Percentiles rank a stretch among this genome's conserved stretches.
Evolutionary conservation across 2,329 filamentous ascomycete species (phyloP).

Genomic region (Aspergillus intermedius): DNA sequence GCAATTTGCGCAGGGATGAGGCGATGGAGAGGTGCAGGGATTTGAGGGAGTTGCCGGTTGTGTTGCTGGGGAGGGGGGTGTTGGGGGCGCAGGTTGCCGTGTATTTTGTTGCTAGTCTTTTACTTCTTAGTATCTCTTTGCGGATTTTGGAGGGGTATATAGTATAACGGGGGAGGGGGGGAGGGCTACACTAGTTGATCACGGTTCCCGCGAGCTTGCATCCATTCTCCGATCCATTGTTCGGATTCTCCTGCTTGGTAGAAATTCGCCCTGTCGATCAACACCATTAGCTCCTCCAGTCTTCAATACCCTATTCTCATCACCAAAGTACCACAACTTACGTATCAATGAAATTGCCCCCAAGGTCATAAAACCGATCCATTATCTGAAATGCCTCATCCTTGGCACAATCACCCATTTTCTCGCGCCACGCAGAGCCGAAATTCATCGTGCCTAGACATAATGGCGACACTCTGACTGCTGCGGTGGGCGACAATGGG

Average conservation of each 20-base stretch:
- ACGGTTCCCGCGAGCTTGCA: constrained; percentile 39
- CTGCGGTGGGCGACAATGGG: constrained; percentile 22
- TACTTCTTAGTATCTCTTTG: too few species aligned
- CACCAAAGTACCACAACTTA: neutral
- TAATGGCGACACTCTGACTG: constrained; percentile 23
- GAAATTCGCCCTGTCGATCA: constrained; percentile 33
- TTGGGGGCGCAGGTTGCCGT: constrained; percentile 30
- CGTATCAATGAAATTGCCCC: constrained; percentile 50
- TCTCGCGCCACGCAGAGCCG: constrained; percentile 7
- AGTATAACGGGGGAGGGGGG: too few species aligned
- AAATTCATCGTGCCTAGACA: constrained; percentile 32
- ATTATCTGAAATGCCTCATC: constrained; percentile 42
- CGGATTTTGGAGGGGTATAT: too few species aligned
- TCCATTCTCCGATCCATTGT: constrained; percentile 49
- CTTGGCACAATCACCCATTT: constrained; percentile 35
- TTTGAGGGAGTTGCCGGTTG: constrained; percentile 31
- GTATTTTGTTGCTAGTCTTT: constrained; percentile 48
- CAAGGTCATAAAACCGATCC: constrained; percentile 43
- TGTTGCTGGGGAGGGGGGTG: constrained; percentile 23
- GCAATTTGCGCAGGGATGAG: constrained; percentile 23
- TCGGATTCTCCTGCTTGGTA: constrained; percentile 47
- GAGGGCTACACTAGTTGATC: constrained; percentile 44
- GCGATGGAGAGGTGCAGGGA: constrained; percentile 22
- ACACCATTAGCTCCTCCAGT: too few species aligned
- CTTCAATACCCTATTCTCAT: too few species aligned